Base-by-base conservation (phyloP, 495 filamentous ascomycete species). In the Lineolata rhizophorae region DNA sequence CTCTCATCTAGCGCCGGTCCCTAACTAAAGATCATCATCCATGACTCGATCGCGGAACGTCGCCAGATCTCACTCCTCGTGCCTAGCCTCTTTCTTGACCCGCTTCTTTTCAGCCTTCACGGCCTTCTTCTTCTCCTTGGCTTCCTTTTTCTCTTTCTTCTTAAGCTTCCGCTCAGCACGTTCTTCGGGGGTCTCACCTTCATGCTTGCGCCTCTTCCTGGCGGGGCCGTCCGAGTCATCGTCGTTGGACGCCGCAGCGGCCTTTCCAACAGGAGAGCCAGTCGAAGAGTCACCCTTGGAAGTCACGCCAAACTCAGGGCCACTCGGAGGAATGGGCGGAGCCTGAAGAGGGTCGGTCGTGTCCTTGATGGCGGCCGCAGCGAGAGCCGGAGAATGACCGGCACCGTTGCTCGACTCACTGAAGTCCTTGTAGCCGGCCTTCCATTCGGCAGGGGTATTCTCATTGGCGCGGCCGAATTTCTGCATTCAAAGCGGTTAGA, bases 401-500 rank as follows among this genome's bases (percentile, higher is more conserved):
- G 55, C 44, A 12, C 50, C 50, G 6, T 56, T 52, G 33, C 57
- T 54, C 31, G 66, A 55, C 10, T 56, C 64, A 46, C 60, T 74
- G 62, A 69, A 92, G 58, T 97, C 87, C 50, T 74, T 83, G 64
- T 94, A 93, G 21, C 73, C 70, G 27, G 61, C 56, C 40, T 75
- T 83, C 87, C 87, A 97, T 51, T 84, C 72, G 29, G 77, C 68
- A 16, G 87, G 87, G 5, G 87, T 97, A 32, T 67, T 64, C 48
- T 93, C 85, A 53, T 94, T 97, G 31, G 78, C 52, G 26, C 85
- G 69, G 35, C 87, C 87, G 39, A 68, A 95, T 67, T 97, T 97
- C 69, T 48, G 21, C 6, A 18, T 18, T 10, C 21, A 19, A 33
- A 12, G n/a, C 6, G 21, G 22, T 12, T 18, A 6, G 28, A 15